Evolutionary conservation across 2,329 filamentous ascomycete genomes (phyloP).

Genomic region (Dothideomycetes sp.): DNA sequence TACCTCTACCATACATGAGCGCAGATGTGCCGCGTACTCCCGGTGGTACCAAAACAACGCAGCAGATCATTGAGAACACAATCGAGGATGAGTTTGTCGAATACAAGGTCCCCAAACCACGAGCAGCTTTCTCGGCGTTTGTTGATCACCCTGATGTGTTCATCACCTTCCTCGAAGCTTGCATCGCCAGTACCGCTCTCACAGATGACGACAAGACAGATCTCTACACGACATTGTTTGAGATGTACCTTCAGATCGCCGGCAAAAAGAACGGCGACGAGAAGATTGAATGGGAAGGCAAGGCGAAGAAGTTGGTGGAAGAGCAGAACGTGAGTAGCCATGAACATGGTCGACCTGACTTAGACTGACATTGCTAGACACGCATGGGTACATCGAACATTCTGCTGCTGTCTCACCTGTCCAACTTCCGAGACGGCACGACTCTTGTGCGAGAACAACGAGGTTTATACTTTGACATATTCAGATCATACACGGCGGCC

Average conservation of each 20-base stretch:
- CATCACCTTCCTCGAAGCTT: slow-evolving; percentile 83
- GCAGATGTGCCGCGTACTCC: slow-evolving; percentile 49
- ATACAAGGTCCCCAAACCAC: slow-evolving; percentile 73
- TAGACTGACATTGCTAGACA: slow-evolving; percentile 4
- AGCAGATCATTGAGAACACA: slow-evolving; percentile 45
- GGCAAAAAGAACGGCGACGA: slow-evolving; percentile 62
- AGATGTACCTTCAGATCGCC: slow-evolving; percentile 93
- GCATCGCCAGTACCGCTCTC: slow-evolving; percentile 62
- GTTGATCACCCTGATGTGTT: slow-evolving; percentile 91
- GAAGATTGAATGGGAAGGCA: slow-evolving; percentile 75
- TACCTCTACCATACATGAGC: slow-evolving; percentile 80
- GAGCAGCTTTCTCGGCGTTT: slow-evolving; percentile 90
- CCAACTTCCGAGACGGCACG: slow-evolving; percentile 81
- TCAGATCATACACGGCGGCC: slow-evolving; percentile 87
- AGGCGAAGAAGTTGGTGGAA: slow-evolving; percentile 82
- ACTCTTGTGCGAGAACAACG: slow-evolving; percentile 90
- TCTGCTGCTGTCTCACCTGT: slow-evolving; percentile 81
- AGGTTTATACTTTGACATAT: slow-evolving; percentile 86
- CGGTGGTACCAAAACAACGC: slow-evolving; percentile 39
- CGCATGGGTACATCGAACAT: slow-evolving; percentile 94
- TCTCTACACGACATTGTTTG: slow-evolving; percentile 88
- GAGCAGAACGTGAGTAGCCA: slow-evolving; percentile 50
- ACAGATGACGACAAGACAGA: slow-evolving; percentile 69
- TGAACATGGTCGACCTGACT: no score
- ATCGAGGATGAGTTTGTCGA: slow-evolving; percentile 44